Conservation (phyloP, 768 basidiomycete genomes). For the Leccinum boreale region DNA sequence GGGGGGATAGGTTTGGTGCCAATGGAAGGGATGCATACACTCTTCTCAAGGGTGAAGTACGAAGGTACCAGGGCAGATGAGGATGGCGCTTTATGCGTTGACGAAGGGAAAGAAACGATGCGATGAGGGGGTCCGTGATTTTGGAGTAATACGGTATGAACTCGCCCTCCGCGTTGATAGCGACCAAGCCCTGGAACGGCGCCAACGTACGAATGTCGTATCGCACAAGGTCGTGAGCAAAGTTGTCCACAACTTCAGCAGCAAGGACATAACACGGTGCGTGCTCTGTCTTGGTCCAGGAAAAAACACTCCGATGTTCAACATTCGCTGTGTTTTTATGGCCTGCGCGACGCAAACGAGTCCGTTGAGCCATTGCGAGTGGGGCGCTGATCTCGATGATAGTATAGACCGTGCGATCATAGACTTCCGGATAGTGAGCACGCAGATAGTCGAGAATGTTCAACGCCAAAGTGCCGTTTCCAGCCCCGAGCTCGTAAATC, state of each 20-base stretch:
- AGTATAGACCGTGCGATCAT: slow-evolving; percentile 86
- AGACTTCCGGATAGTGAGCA: slow-evolving; percentile 82
- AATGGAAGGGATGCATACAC: slow-evolving; percentile 77
- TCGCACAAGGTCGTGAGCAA: slow-evolving; percentile 91
- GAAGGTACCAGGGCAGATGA: slow-evolving; percentile 54
- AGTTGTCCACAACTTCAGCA: slow-evolving; percentile 98
- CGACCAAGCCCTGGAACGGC: slow-evolving; percentile 82
- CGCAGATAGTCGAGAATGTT: slow-evolving; percentile 83
- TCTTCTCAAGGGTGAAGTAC: slow-evolving; percentile 55
- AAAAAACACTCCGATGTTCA: slow-evolving; percentile 78
- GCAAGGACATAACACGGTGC: slow-evolving; percentile 92
- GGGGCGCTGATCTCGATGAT: slow-evolving; percentile 93
- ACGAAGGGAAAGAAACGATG: slow-evolving; percentile 72
- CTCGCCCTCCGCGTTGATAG: slow-evolving; percentile 76
- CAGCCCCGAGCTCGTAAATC: slow-evolving; percentile 97
- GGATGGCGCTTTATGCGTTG: slow-evolving; percentile 53
- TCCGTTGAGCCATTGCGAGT: slow-evolving; percentile 68
- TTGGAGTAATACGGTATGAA: slow-evolving; percentile 81
- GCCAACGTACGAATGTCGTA: slow-evolving; percentile 78
- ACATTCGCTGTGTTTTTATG: slow-evolving; percentile 53
- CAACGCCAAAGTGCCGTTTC: slow-evolving; percentile 91
- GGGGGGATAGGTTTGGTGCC: slow-evolving; percentile 80
- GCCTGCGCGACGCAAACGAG: slow-evolving; percentile 50
- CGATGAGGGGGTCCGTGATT: slow-evolving; percentile 81
- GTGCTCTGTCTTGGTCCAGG: slow-evolving; percentile 70